phyloP scores from a whole-genome alignment of 345 rosid species.

The Heritiera fomes region DNA sequence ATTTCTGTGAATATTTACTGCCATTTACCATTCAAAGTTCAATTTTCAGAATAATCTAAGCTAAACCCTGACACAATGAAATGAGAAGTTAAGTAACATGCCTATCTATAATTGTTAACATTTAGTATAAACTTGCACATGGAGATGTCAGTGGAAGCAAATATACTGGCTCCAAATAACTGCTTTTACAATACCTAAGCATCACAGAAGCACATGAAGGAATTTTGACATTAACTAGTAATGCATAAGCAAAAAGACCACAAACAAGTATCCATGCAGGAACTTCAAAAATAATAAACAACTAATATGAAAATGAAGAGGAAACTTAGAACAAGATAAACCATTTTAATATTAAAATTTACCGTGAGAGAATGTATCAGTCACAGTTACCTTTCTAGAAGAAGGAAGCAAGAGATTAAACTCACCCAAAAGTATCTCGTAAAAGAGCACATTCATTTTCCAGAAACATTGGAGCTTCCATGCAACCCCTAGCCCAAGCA shows the following conservation, averaged over 20 bases:
- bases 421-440: constrained; percentile 89
- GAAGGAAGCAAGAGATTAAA: constrained; percentile 18
- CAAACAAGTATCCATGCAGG: neutral
- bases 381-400: constrained; percentile 6
- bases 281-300: neutral
- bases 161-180: neutral
- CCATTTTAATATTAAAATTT: neutral
- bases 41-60: neutral
- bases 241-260: too few species aligned
- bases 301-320: neutral
- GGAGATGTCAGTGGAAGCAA: neutral
- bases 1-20: constrained; percentile 4
- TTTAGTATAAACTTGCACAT: neutral
- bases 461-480: constrained; percentile 95
- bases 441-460: constrained; percentile 89
- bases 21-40: neutral
- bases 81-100: neutral
- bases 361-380: neutral
- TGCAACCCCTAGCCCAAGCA: constrained; percentile 98
- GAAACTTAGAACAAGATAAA: neutral
- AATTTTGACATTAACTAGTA: neutral
- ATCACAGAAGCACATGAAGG: neutral
- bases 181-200: neutral
- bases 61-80: neutral
- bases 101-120: too few species aligned